Evolutionary conservation across 2,329 filamentous ascomycete species (phyloP).

Genomic region (Westerdykella ornata): DNA sequence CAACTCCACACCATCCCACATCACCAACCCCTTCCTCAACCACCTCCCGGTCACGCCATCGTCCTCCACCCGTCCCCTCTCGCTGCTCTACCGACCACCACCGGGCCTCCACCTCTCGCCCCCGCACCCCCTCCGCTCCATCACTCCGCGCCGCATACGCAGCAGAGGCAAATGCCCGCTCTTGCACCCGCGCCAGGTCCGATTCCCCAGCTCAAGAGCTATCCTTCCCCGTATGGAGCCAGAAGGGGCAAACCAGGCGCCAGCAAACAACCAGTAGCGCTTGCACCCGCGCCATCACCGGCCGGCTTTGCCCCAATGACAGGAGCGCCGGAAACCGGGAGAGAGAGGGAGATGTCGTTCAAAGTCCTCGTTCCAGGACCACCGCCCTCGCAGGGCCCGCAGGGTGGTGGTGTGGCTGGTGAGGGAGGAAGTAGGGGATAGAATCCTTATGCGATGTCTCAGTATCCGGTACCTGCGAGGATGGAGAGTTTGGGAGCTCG

Average conservation of each 20-base stretch:
- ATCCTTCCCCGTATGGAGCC: slow-evolving; percentile 30
- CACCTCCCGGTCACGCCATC: slow-evolving; percentile 15
- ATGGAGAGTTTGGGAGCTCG: no score
- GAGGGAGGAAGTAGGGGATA: no score
- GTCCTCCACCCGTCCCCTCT: slow-evolving; percentile 24
- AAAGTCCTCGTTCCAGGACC: slow-evolving; percentile 18
- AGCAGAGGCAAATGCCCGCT: slow-evolving; percentile 5
- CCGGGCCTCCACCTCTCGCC: slow-evolving; percentile 10
- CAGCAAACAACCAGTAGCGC: slow-evolving; percentile 18
- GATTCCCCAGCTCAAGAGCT: slow-evolving; percentile 6
- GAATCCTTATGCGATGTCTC: no score
- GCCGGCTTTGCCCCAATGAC: background rate
- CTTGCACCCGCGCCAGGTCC: slow-evolving; percentile 10
- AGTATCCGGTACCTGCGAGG: no score
- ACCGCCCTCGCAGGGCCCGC: no score
- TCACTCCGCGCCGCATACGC: background rate
- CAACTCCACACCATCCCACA: background rate
- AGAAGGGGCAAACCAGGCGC: slow-evolving; percentile 17
- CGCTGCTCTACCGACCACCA: slow-evolving; percentile 13
- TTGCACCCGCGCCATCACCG: slow-evolving; percentile 27
- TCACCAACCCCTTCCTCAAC: slow-evolving; percentile 11
- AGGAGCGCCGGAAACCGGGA: background rate
- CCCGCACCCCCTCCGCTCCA: slow-evolving; percentile 10
- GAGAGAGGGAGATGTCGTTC: slow-evolving; percentile 4
- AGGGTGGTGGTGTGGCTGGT: slow-evolving; percentile 1